Evolutionary conservation across 2,329 filamentous ascomycete genomes (phyloP), one percentile per base, ranked within the genome.

Genomic region (Cladophialophora exuberans): DNA sequence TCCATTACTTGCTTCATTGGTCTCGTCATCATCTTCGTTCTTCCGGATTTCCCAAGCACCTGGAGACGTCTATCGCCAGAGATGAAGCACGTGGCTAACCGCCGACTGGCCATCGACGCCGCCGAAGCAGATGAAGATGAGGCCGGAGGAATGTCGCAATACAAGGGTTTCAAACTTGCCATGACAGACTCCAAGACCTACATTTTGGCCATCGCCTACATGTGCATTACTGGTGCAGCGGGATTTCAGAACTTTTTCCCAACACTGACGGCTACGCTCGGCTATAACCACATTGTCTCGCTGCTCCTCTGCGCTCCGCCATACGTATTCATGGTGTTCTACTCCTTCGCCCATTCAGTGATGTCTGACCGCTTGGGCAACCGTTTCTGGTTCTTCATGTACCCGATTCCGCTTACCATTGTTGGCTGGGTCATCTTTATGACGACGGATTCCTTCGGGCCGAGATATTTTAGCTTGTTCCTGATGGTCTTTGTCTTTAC

Each of bases 241-340:
- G 79, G 78, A 15, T 80, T 82, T 66, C 79, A 82, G 51, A 80
- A 82, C 67, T 84, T 82, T 70, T 82, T 82, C 67, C 79, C 80
- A 0, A 77, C 79, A 0, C 72, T 78, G 60, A 81, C 72, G 25
- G 66, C 59, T 62, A 79, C 76, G 0, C 69, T 82, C 10, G 70
- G 71, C 18, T 76, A 75, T 62, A 66, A 59, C 60, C 57, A 76
- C 25, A 78, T 75, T 33, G 70, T 80, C 30, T 79, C 80, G 0
- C 65, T 82, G 9, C 69, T 82, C 7, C 73, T 82, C 4, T 76
- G 78, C 13, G 79, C 79, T 0, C 79, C 80, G 1, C 79, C 80
- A 0, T 83, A 82, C 64, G 61, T 81, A 36, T 79, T 83, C 63
- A 79, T 79, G 67, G 79, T 83, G 23, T 59, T 78, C 56, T 79